These are phyloP conservation scores for Aegilops longissima DNA, from an alignment of 176 grass and related monocot genomes.

Conservation along the genomic window DNA sequence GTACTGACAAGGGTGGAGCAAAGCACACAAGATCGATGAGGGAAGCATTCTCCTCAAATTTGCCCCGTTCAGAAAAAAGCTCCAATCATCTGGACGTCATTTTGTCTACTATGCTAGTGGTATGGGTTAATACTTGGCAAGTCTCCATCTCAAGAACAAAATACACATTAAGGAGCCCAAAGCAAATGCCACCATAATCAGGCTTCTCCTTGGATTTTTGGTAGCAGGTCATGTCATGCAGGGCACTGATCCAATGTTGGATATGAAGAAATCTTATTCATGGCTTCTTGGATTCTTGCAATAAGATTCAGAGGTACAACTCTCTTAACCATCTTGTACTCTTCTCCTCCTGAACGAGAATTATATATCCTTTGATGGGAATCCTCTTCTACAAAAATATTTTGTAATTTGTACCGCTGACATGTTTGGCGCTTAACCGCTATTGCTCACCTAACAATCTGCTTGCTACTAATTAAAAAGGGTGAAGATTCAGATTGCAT, in stretches of 20 bases:
- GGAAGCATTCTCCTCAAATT: no score
- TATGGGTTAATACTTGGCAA: no score
- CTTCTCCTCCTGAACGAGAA: not conserved
- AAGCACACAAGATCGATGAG: no score
- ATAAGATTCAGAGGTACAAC: slow-evolving; percentile 20
- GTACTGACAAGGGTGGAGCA: no score
- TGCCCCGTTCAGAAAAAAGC: no score
- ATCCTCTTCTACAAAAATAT: not conserved
- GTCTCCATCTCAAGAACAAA: not conserved
- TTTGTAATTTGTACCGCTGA: not conserved
- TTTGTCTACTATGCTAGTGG: no score
- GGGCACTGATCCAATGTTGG: not conserved
- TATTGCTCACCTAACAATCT: slow-evolving; percentile 27
- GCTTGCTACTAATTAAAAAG: not conserved
- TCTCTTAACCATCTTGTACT: not conserved
- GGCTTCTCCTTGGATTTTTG: not conserved
- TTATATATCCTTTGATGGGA: not conserved
- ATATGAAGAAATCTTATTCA: not conserved
- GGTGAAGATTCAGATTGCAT: slow-evolving; percentile 9
- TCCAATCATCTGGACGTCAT: no score
- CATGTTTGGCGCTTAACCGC: not conserved
- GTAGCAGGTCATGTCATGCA: not conserved
- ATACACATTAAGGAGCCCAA: not conserved
- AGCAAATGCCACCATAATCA: not conserved
- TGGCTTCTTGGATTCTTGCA: not conserved